Evolutionary conservation across 1,139 yeast genomes (phyloP), one percentile per base, ranked within the genome.

Genomic region (Kazachstania sp.): DNA sequence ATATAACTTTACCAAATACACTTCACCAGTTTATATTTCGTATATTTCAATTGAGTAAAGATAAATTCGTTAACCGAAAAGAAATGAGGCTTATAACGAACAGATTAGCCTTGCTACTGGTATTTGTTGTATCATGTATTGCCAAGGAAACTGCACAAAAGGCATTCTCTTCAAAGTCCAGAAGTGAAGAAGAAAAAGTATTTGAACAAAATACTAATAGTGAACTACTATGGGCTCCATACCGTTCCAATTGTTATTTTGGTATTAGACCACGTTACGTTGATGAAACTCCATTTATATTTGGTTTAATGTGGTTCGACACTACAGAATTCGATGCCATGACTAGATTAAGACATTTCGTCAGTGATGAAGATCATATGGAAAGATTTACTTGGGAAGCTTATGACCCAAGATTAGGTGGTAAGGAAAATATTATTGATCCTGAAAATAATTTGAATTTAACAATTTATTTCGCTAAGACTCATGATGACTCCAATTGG

Each of bases 251-350:
- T 48, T 71, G 87, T 43, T 92, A 90, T 66, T 72, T 90, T 54
- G 97, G 98, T 0, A 68, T 92, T 41, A 73, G 92, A 44, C 96
- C 98, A 2, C 71, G 90, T 43, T 62, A 81, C 43, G 84, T 95
- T n/a, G 71, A 81, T 41, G 54, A 56, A 9, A 55, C 63, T 13
- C 84, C 95, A 1, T 71, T 92, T 44, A 63, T 85, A 51, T 73
- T 88, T 11, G 98, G 98, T 0, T 67, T 90, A 31, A 80, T 92
- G 81, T 92, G 98, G 98, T 86, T 81, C 68, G 81, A 82, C 56
- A 74, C 79, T 7, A 83, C 85, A 51, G 69, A 71, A 37, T 73
- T 75, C 52, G 65, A 69, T n/a, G 83, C 84, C 1, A 60, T 86
- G n/a, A 69, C 56, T 7, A 70, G 72, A 23, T 63, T 84, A n/a